A percentile compares a stretch with the other conserved stretches of the same genome.
Conservation (phyloP, 768 basidiomycete genomes). For the Antrodiella citrinella region DNA sequence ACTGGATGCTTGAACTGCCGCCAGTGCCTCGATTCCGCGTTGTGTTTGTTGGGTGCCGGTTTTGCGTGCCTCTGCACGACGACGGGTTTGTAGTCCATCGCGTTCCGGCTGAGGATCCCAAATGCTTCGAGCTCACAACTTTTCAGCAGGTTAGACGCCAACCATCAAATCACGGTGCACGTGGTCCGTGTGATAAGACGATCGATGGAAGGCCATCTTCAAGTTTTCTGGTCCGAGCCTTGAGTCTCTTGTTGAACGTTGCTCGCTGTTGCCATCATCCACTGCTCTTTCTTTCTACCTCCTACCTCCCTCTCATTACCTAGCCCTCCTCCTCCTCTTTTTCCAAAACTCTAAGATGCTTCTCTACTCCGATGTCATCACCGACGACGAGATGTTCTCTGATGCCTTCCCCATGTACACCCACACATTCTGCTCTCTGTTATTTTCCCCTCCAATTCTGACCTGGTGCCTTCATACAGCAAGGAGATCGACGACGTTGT, state of each 20-base stretch:
- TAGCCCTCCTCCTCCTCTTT: slow-evolving; percentile 13
- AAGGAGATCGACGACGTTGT: slow-evolving; percentile 72
- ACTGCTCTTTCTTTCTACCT: slow-evolving; percentile 6
- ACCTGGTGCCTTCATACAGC: slow-evolving; percentile 37
- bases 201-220: not conserved
- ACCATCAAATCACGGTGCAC: not conserved
- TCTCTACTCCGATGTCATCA: slow-evolving; percentile 65
- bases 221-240: too few relatives aligned
- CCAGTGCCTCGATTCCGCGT: slow-evolving; percentile 77
- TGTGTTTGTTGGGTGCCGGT: slow-evolving; percentile 50
- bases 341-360: slow-evolving; percentile 43
- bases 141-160: not conserved
- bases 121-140: not conserved
- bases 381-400: slow-evolving; percentile 87
- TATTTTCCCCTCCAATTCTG: not conserved
- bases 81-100: slow-evolving; percentile 79
- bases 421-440: slow-evolving; percentile 5
- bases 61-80: slow-evolving; percentile 52
- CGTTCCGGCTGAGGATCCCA: not conserved
- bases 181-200: not conserved
- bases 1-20: slow-evolving; percentile 83
- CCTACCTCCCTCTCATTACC: slow-evolving; percentile 10
- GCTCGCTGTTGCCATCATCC: not conserved
- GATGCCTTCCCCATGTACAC: slow-evolving; percentile 83
- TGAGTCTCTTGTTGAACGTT: too few relatives aligned